A percentile compares a stretch with the other conserved stretches of the same genome.
These are phyloP conservation scores for Hymenoscyphus fraxineus DNA, from an alignment of 2,329 filamentous ascomycete species.

Conservation along the genomic window DNA sequence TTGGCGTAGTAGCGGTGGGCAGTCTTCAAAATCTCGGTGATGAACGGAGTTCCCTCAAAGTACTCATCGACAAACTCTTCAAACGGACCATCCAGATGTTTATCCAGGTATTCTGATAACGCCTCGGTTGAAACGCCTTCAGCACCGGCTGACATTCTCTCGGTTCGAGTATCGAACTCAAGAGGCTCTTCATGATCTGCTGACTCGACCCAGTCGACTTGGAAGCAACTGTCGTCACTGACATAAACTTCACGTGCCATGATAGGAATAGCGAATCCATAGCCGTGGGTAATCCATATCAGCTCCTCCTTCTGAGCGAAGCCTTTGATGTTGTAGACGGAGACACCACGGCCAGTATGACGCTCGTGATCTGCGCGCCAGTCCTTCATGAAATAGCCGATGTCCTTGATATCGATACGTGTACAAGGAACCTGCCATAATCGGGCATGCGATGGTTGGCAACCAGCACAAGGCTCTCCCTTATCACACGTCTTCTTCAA, in stretches of 20 bases:
- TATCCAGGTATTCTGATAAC: slow-evolving; percentile 88
- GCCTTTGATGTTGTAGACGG: slow-evolving; percentile 92
- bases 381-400: slow-evolving; percentile 98
- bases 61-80: slow-evolving; percentile 94
- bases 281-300: slow-evolving; percentile 94
- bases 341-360: slow-evolving; percentile 81
- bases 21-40: slow-evolving; percentile 94
- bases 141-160: slow-evolving; percentile 82
- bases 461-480: slow-evolving; percentile 91
- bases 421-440: slow-evolving; percentile 98
- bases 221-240: slow-evolving; percentile 86
- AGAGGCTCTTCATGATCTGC: slow-evolving; percentile 69
- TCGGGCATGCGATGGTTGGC: slow-evolving; percentile 90
- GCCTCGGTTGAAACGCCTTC: slow-evolving; percentile 79
- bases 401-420: slow-evolving; percentile 97
- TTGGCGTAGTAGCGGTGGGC: slow-evolving; percentile 90
- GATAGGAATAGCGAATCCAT: slow-evolving; percentile 88
- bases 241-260: slow-evolving; percentile 93
- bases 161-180: slow-evolving; percentile 81
- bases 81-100: slow-evolving; percentile 88
- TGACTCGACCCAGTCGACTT: slow-evolving; percentile 84
- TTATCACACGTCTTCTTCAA: slow-evolving; percentile 99
- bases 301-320: slow-evolving; percentile 62
- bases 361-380: slow-evolving; percentile 97
- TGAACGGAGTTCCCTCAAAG: slow-evolving; percentile 91